Evolutionary conservation across 768 basidiomycete genomes (phyloP), one percentile per base, ranked within the genome.

Genomic region (Rhodotorula taiwanensis): DNA sequence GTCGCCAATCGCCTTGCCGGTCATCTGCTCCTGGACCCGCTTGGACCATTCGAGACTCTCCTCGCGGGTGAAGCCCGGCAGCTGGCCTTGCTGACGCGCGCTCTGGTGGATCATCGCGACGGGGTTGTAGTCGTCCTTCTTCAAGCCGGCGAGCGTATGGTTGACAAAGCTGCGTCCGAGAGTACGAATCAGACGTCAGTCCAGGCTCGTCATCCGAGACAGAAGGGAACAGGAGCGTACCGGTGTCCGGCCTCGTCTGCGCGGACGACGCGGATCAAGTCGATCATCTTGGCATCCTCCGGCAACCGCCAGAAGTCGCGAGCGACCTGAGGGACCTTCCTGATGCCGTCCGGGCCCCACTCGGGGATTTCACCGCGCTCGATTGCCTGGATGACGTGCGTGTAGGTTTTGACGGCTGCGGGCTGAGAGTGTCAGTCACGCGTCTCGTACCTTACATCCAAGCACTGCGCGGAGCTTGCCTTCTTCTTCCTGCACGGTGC

Each of bases 221-320:
- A 23, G 33, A 30, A 30, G 23, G 25, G 31, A 28, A 20, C n/a
- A 9, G 33, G 48, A 28, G 54, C 58, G 60, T 33, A 65, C 56
- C 90, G 81, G 72, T 98, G 93, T 1, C 88, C 91, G 1, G 87
- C 83, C 75, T 69, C 67, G 53, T 69, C 67, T 1, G 63, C 63
- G 16, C 67, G 30, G 23, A 69, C 67, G 6, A 60, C 63, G 4
- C 53, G 55, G 41, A 71, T 21, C 18, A 72, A 86, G 71, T 97
- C 94, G 25, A 89, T 78, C 62, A 98, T 63, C 71, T 82, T 91
- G 0, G 90, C 87, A 70, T 86, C 75, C 5, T 82, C 77, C 4
- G 75, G 73, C 36, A 94, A 80, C 28, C 91, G 83, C 90, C 94
- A 98, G 76, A 97, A 97, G 74, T 97, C 92, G 66, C 89, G 91